Evolutionary conservation across 2,329 filamentous ascomycete species (phyloP).

Genomic region (Nothomitra cinnamomea): DNA sequence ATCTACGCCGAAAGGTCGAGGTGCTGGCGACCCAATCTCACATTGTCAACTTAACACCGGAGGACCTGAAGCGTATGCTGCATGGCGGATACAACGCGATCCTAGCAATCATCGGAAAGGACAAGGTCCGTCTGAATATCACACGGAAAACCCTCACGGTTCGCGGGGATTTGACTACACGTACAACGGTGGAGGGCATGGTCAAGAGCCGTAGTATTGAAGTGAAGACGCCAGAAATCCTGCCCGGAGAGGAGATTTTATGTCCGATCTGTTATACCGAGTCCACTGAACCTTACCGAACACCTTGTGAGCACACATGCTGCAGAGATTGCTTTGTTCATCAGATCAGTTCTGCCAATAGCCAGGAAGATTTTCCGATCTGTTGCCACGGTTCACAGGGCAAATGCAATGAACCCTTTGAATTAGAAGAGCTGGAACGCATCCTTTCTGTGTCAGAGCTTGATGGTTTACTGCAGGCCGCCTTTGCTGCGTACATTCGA

Average conservation of each 20-base stretch:
- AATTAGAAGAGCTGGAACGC: conserved; percentile 5
- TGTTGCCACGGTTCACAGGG: conserved; percentile 6
- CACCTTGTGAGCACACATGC: conserved; percentile 25
- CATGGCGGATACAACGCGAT: conserved; percentile 20
- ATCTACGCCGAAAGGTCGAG: conserved; percentile 10
- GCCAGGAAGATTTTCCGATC: conserved; percentile 4
- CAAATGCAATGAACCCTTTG: conserved; percentile 5
- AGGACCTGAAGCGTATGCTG: conserved; percentile 18
- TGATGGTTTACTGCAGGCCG: conserved; percentile 6
- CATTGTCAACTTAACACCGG: conserved; percentile 16
- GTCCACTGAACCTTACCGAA: conserved; percentile 21
- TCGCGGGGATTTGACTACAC: conserved; percentile 10
- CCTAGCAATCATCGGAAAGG: conserved; percentile 13
- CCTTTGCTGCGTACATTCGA: conserved; percentile 7
- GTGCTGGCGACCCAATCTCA: conserved; percentile 1
- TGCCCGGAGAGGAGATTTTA: conserved; percentile 5
- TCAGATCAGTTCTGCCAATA: conserved; percentile 14
- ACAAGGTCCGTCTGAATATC: conserved; percentile 19
- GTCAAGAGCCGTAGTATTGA: background rate
- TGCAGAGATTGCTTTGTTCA: conserved; percentile 26
- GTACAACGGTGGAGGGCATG: background rate
- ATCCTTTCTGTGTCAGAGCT: conserved; percentile 6
- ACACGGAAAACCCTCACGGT: conserved; percentile 20
- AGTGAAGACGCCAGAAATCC: background rate
- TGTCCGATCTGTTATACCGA: conserved; percentile 23